These are phyloP conservation scores for Cercospora sojina DNA, from an alignment of 2,329 filamentous ascomycete genomes.

Conservation along the genomic window DNA sequence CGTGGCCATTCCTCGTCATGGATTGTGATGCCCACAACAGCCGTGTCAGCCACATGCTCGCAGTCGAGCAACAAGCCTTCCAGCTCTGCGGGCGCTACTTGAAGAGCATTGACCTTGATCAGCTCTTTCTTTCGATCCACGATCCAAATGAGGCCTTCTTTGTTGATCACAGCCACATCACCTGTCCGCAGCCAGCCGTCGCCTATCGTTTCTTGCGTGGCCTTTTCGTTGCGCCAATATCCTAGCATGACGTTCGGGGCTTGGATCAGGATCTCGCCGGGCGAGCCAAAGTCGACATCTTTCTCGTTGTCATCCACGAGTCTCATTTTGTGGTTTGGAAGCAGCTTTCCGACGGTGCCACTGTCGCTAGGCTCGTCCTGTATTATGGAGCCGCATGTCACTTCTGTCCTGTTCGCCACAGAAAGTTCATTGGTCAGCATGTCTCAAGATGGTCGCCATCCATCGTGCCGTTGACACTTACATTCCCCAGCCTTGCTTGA, in stretches of 20 bases:
- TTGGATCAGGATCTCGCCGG: constrained; percentile 43
- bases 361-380: constrained; percentile 38
- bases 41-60: constrained; percentile 55
- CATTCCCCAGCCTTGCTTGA: constrained; percentile 46
- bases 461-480: not conserved
- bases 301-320: constrained; percentile 45
- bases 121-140: constrained; percentile 40
- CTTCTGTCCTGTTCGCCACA: constrained; percentile 30
- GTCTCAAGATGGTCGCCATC: not conserved
- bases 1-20: constrained; percentile 54
- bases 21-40: constrained; percentile 55
- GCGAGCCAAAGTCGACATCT: constrained; percentile 41
- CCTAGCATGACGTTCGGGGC: constrained; percentile 44
- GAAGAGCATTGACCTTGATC: constrained; percentile 12
- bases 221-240: constrained; percentile 44
- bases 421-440: not conserved
- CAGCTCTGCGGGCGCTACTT: constrained; percentile 36
- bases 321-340: constrained; percentile 42
- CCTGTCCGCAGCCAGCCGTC: constrained; percentile 44
- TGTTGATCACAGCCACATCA: constrained; percentile 37
- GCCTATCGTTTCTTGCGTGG: constrained; percentile 41
- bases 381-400: constrained; percentile 43
- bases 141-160: constrained; percentile 39
- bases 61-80: constrained; percentile 50
- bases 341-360: constrained; percentile 43